Percentiles rank a stretch among this genome's conserved stretches.
These are phyloP conservation scores for Backusella morwellensis DNA, from an alignment of 192 early-diverging fungal species.

Conservation along the genomic window DNA sequence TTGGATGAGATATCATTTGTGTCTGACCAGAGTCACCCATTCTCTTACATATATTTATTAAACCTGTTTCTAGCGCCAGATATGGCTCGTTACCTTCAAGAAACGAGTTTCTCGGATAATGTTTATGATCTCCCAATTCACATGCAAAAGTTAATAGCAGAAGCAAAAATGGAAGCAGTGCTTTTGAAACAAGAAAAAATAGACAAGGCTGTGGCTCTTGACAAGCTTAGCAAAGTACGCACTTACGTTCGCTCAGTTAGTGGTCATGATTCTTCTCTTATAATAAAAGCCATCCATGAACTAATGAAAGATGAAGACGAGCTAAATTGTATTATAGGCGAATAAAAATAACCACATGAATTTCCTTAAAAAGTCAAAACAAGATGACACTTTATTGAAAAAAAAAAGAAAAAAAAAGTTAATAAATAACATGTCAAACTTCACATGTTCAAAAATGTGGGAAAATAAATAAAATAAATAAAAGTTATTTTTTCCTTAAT, in stretches of 20 bases:
- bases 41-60: background rate
- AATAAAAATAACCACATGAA: background rate
- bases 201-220: background rate
- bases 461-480: conserved; percentile 8
- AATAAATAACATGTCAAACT: conserved; percentile 5
- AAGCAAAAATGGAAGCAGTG: background rate
- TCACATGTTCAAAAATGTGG: conserved; percentile 6
- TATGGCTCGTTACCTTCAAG: background rate
- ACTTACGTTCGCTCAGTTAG: background rate
- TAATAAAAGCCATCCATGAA: background rate
- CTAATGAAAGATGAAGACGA: background rate
- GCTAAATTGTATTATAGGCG: background rate
- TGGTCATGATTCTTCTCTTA: background rate
- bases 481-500: conserved; percentile 2
- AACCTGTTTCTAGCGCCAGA: background rate
- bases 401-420: background rate
- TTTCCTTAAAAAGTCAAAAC: conserved; percentile 1
- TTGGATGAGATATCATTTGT: background rate
- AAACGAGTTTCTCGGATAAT: background rate
- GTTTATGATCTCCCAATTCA: conserved; percentile 3
- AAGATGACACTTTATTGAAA: conserved; percentile 8
- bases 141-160: background rate
- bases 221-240: background rate
- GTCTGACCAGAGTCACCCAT: background rate
- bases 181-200: background rate